These are phyloP conservation scores for Abrus pulchellus DNA, from an alignment of 306 rosid genomes.

Conservation along the genomic window DNA sequence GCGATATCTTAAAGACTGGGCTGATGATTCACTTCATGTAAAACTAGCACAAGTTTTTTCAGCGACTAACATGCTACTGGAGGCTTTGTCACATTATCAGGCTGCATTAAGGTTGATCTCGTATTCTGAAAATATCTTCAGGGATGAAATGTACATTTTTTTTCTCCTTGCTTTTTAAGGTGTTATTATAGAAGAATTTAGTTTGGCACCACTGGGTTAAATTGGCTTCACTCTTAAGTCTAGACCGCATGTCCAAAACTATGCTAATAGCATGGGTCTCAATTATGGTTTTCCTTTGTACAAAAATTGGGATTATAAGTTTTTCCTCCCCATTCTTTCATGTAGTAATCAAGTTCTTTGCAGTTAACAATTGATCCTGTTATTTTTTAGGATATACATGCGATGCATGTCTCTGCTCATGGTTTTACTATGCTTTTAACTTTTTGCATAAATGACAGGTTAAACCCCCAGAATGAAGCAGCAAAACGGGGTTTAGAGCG, in stretches of 20 bases:
- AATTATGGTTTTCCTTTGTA: slow-evolving; percentile 4
- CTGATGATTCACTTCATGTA: slow-evolving; percentile 98
- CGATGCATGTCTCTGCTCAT: slow-evolving; percentile 31
- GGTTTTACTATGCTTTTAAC: slow-evolving; percentile 35
- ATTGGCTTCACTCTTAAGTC: no score
- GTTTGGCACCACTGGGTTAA: slow-evolving; percentile 5
- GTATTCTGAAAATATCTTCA: slow-evolving; percentile 29
- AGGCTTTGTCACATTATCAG: slow-evolving; percentile 95
- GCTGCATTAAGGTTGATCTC: slow-evolving; percentile 86
- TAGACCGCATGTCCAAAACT: no score
- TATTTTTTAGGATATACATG: slow-evolving; percentile 22
- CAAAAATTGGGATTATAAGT: neutral
- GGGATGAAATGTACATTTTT: slow-evolving; percentile 33
- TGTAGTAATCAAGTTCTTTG: neutral
- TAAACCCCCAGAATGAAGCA: slow-evolving; percentile 94
- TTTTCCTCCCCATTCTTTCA: slow-evolving; percentile 1
- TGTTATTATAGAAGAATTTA: neutral
- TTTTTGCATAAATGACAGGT: slow-evolving; percentile 63
- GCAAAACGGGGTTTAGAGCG: slow-evolving; percentile 96
- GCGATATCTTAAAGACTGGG: slow-evolving; percentile 98
- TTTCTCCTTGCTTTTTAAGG: neutral
- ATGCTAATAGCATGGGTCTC: neutral
- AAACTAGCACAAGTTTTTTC: slow-evolving; percentile 98
- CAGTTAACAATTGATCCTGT: neutral
- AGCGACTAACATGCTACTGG: slow-evolving; percentile 93